A percentile compares a stretch with the other conserved stretches of the same genome.
These are phyloP conservation scores for Tulasnella sp. DNA, from an alignment of 768 basidiomycete genomes.

Conservation along the genomic window DNA sequence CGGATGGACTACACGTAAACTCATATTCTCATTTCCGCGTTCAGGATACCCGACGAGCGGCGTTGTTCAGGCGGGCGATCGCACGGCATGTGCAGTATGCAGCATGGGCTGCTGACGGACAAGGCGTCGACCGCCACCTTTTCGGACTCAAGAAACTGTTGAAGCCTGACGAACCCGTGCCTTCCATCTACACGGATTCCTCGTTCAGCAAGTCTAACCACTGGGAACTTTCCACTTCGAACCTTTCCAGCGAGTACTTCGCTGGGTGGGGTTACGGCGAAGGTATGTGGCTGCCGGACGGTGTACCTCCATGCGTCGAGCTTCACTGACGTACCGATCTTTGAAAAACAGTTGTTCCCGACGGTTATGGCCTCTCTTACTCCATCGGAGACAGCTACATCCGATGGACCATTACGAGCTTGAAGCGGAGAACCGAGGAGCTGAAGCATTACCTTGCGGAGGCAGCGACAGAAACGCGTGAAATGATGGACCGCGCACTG, in stretches of 20 bases:
- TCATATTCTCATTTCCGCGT: background rate
- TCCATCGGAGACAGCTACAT: slow-evolving; percentile 77
- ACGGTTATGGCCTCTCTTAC: slow-evolving; percentile 89
- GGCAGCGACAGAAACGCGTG: slow-evolving; percentile 68
- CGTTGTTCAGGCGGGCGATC: slow-evolving; percentile 67
- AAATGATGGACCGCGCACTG: slow-evolving; percentile 63
- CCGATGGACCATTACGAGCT: slow-evolving; percentile 84
- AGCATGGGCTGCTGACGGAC: slow-evolving; percentile 85
- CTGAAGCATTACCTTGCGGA: slow-evolving; percentile 60
- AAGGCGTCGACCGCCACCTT: slow-evolving; percentile 91
- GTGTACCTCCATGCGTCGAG: background rate
- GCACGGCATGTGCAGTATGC: slow-evolving; percentile 81
- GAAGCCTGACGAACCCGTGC: slow-evolving; percentile 60
- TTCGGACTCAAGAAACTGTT: slow-evolving; percentile 87
- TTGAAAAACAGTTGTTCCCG: slow-evolving; percentile 58
- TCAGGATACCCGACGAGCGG: slow-evolving; percentile 50
- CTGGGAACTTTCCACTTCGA: slow-evolving; percentile 91
- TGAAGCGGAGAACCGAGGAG: slow-evolving; percentile 35
- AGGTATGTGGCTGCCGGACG: slow-evolving; percentile 42
- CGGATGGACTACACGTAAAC: background rate
- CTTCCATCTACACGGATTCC: slow-evolving; percentile 64
- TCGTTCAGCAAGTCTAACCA: slow-evolving; percentile 63
- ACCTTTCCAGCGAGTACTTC: slow-evolving; percentile 70
- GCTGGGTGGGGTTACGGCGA: slow-evolving; percentile 98
- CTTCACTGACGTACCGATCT: background rate